Conservation (phyloP, 2,329 filamentous ascomycete genomes). For the Teratosphaeria nubilosa region DNA sequence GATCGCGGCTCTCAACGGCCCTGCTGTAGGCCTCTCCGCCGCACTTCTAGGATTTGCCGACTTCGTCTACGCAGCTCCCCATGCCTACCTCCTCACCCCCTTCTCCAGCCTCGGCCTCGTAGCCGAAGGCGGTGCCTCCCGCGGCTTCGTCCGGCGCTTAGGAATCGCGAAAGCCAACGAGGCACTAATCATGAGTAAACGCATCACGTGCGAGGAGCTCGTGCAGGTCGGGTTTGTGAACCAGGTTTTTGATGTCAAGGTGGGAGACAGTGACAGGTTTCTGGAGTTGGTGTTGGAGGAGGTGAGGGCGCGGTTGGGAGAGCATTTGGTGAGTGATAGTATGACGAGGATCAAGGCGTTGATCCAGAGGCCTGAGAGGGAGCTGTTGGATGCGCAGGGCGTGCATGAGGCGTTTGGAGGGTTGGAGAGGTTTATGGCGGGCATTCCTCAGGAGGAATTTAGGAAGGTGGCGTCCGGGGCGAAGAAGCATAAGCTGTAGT, state of each 20-base stretch:
- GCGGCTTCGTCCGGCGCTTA: conserved; percentile 63
- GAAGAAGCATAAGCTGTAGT: conserved; percentile 88
- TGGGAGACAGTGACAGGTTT: conserved; percentile 58
- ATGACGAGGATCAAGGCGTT: conserved; percentile 76
- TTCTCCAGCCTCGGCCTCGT: conserved; percentile 87
- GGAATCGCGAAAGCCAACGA: conserved; percentile 80
- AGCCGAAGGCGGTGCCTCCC: conserved; percentile 72
- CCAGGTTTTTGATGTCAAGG: conserved; percentile 56
- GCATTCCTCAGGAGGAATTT: conserved; percentile 83
- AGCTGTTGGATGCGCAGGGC: conserved; percentile 65
- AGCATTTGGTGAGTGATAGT: conserved; percentile 69
- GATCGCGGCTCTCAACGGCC: conserved; percentile 82
- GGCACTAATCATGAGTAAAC: conserved; percentile 81
- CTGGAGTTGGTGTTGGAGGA: conserved; percentile 61
- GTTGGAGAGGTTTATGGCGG: conserved; percentile 66
- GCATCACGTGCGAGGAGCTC: conserved; percentile 63
- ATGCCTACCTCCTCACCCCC: conserved; percentile 78
- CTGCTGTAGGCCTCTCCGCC: conserved; percentile 77
- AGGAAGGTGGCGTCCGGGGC: conserved; percentile 71
- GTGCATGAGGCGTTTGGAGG: conserved; percentile 79
- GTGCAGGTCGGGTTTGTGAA: conserved; percentile 75
- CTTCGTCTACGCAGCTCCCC: conserved; percentile 80
- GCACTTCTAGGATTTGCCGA: conserved; percentile 75
- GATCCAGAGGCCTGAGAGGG: conserved; percentile 63
- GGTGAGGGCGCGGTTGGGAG: conserved; percentile 69